These are phyloP conservation scores for Aethionema arabicum DNA, from an alignment of 345 rosid genomes.

Conservation along the genomic window DNA sequence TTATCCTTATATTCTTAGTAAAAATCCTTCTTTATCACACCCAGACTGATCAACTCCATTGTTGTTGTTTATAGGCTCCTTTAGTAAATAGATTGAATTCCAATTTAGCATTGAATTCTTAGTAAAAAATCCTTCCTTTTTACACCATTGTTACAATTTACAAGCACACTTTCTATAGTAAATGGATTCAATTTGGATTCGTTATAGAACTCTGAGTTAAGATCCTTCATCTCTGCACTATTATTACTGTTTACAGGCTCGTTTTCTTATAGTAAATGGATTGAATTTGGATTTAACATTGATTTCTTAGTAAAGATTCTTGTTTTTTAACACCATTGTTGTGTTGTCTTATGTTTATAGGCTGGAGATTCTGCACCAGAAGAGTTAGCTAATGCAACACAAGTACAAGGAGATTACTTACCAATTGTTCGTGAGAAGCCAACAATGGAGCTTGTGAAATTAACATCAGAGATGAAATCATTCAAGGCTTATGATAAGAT, in stretches of 20 bases:
- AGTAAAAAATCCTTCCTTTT: no score
- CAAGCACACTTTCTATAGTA: no score
- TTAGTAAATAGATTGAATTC: no score
- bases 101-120: no score
- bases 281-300: background rate
- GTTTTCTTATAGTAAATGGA: background rate
- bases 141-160: no score
- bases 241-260: no score
- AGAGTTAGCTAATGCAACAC: conserved; percentile 79
- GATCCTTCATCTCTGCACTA: no score
- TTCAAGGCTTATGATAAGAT: conserved; percentile 80
- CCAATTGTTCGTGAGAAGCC: conserved; percentile 69
- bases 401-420: conserved; percentile 68
- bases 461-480: conserved; percentile 69
- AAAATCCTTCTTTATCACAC: background rate
- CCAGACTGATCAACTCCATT: no score
- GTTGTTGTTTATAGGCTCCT: conserved; percentile 43
- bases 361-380: conserved; percentile 90
- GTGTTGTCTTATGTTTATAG: conserved; percentile 37
- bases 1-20: background rate
- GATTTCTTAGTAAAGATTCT: background rate
- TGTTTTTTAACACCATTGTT: background rate
- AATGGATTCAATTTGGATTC: no score
- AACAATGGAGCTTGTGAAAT: conserved; percentile 69
- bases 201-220: no score